Conservation (phyloP, 306 rosid species). For the Mucuna pruriens region DNA sequence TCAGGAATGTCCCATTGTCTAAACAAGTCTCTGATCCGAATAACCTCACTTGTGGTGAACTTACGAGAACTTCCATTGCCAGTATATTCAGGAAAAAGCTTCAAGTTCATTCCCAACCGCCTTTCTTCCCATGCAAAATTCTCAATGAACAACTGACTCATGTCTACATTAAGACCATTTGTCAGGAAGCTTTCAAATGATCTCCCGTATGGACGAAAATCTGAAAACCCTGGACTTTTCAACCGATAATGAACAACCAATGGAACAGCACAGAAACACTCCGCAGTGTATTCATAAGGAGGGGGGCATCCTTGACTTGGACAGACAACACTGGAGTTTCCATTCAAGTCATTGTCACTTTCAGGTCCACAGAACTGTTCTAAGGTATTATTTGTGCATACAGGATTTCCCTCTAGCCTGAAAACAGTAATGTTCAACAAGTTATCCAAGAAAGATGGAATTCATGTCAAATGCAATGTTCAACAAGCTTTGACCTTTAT, state of each 20-base stretch:
- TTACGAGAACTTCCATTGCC: not conserved
- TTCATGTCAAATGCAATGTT: not conserved
- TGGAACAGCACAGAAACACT: slow-evolving; percentile 74
- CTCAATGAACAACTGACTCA: slow-evolving; percentile 57
- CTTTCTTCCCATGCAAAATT: slow-evolving; percentile 66
- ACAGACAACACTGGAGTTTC: slow-evolving; percentile 49
- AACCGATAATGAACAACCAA: slow-evolving; percentile 68
- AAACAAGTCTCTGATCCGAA: slow-evolving; percentile 55
- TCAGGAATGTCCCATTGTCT: slow-evolving; percentile 66
- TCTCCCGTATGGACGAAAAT: slow-evolving; percentile 55
- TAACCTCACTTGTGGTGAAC: slow-evolving; percentile 64
- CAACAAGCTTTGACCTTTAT: not conserved
- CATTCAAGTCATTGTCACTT: slow-evolving; percentile 31
- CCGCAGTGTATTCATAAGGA: slow-evolving; percentile 53
- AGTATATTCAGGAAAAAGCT: slow-evolving; percentile 67
- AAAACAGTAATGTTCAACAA: slow-evolving; percentile 22
- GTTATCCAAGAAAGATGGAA: slow-evolving; percentile 5
- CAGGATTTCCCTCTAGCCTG: slow-evolving; percentile 95
- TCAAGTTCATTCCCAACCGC: slow-evolving; percentile 68
- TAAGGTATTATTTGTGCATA: slow-evolving; percentile 57
- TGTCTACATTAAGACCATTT: slow-evolving; percentile 45
- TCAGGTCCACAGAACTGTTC: slow-evolving; percentile 56
- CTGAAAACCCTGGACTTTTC: slow-evolving; percentile 86
- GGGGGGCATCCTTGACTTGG: slow-evolving; percentile 57
- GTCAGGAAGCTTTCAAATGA: slow-evolving; percentile 57